A percentile compares a stretch with the other conserved stretches of the same genome.
phyloP scores from a whole-genome alignment of 2,329 filamentous ascomycete genomes.

The Penicillium sp. region DNA sequence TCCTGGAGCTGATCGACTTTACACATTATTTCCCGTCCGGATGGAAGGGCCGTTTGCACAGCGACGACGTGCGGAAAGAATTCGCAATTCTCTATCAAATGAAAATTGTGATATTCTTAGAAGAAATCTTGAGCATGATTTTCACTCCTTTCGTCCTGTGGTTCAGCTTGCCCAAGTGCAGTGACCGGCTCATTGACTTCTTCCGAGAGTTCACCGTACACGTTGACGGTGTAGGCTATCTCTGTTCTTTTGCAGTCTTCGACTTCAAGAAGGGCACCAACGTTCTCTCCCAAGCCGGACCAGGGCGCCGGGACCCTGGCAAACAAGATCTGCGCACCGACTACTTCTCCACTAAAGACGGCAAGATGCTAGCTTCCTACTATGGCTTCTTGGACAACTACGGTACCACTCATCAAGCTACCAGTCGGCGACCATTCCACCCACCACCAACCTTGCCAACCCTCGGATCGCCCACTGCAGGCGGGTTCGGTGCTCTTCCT shows the following conservation, averaged over 20 bases:
- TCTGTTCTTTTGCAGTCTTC: slow-evolving; percentile 96
- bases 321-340: slow-evolving; percentile 74
- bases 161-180: slow-evolving; percentile 80
- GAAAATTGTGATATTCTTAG: slow-evolving; percentile 85
- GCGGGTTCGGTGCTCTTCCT: slow-evolving; percentile 45
- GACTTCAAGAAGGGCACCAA: slow-evolving; percentile 84
- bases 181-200: slow-evolving; percentile 92
- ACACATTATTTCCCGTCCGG: slow-evolving; percentile 88
- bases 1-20: slow-evolving; percentile 85
- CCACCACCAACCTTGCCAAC: slow-evolving; percentile 73
- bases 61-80: slow-evolving; percentile 85
- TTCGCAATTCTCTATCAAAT: slow-evolving; percentile 90
- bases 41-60: slow-evolving; percentile 88
- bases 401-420: slow-evolving; percentile 62
- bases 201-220: slow-evolving; percentile 97
- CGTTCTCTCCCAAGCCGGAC: slow-evolving; percentile 45
- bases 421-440: slow-evolving; percentile 58
- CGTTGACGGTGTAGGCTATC: slow-evolving; percentile 91
- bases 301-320: slow-evolving; percentile 27
- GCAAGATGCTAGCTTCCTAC: slow-evolving; percentile 97
- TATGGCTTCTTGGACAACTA: slow-evolving; percentile 96
- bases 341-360: slow-evolving; percentile 92
- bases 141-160: slow-evolving; percentile 87
- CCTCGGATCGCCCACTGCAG: slow-evolving; percentile 58
- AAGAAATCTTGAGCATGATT: slow-evolving; percentile 89